Evolutionary conservation across 768 basidiomycete genomes (phyloP), one percentile per base, ranked within the genome.

Genomic region (Lentinula guzmanii): DNA sequence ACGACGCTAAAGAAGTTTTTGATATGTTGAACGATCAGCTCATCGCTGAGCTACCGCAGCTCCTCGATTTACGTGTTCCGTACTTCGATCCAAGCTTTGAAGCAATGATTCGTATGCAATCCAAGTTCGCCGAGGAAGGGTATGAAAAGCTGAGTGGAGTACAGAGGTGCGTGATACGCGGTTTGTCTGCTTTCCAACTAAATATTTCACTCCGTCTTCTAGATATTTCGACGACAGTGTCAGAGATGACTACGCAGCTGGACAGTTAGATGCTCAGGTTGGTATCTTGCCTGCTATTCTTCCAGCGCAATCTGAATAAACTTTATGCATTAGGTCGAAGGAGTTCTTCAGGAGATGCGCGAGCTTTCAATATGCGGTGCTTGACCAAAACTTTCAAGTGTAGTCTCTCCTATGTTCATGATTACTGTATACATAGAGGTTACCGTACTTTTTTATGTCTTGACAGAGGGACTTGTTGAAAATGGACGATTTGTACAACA

Each of bases 61-160:
- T 99, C 45, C 84, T 98, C 54, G 95, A 98, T 69, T 85, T 98
- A 18, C 91, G 97, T 42, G 91, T 99, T 28, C 97, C 97, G 0
- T 99, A 93, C 80, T 95, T 98, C 65, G 97, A 98, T 72, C 97
- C 97, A 4, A 95, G 91, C 66, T 98, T 98, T 71, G 97, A 98
- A 75, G 93, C 96, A 51, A 98, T 98, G 96, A 94, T 95, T 65
- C 85, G 97, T 34, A 92, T 97, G 86, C 97, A 99, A 70, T 86
- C 91, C 70, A 95, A 95, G 70, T 98, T 98, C 70, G 95, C 96
- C 0, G 93, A 98, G 72, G 96, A 99, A 67, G 95, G 96, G 0
- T 98, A 99, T 71, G 95, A 98, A 77, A 97, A 95, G 75, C 84
- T 98, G 55, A 90, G 94, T 54, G 88, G 93, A 50, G 95, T 98